Conservation (phyloP, 2,329 filamentous ascomycete species). For the Aspergillus brunneoviolaceus region DNA sequence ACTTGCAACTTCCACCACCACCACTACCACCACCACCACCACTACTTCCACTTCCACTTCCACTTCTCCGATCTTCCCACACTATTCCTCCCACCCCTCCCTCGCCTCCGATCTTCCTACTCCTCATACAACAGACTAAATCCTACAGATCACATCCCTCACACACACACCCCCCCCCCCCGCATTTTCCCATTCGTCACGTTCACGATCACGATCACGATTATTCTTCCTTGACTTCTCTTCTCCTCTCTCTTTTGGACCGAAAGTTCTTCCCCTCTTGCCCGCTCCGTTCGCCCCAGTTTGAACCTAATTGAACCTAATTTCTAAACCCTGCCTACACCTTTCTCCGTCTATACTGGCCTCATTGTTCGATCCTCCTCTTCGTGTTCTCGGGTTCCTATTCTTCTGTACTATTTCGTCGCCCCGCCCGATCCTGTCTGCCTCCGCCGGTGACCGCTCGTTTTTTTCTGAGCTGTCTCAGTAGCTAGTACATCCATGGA, state of each 20-base stretch:
- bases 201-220: slow-evolving; percentile 28
- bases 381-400: slow-evolving; percentile 11
- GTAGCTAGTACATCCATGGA: slow-evolving; percentile 43
- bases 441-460: slow-evolving; percentile 39
- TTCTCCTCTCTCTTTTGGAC: slow-evolving; percentile 7
- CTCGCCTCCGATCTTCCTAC: slow-evolving; percentile 22
- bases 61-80: neutral
- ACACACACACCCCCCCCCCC: too few species aligned
- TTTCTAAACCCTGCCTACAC: slow-evolving; percentile 2
- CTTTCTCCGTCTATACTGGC: neutral
- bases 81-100: slow-evolving; percentile 1
- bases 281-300: slow-evolving; percentile 9
- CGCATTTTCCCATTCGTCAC: slow-evolving; percentile 11
- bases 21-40: neutral
- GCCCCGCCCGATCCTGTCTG: slow-evolving; percentile 4
- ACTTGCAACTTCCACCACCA: slow-evolving; percentile 1
- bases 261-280: slow-evolving; percentile 7
- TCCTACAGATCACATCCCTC: slow-evolving; percentile 1
- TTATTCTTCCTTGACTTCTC: slow-evolving; percentile 12
- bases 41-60: slow-evolving; percentile 2
- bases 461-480: slow-evolving; percentile 34
- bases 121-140: slow-evolving; percentile 20
- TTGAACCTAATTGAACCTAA: slow-evolving; percentile 7
- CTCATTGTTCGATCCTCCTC: neutral
- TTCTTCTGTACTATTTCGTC: slow-evolving; percentile 9